phyloP scores from a whole-genome alignment of 1,139 yeast species.

The Kurtzmaniella quercitrusa region DNA sequence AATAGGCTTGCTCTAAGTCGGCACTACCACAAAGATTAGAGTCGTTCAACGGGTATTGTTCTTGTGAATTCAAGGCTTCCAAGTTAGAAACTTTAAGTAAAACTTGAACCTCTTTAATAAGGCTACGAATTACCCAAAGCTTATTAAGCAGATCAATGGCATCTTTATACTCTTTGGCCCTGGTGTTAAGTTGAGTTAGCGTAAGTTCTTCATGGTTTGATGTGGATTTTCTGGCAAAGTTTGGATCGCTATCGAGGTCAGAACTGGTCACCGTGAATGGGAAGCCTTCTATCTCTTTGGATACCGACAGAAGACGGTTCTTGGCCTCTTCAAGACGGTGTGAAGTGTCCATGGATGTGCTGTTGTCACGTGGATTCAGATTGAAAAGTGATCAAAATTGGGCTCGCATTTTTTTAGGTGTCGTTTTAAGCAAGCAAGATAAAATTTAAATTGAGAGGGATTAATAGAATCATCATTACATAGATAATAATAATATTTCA shows the following conservation, averaged over 20 bases:
- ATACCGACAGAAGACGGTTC: neutral
- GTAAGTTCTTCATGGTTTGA: conserved; percentile 1
- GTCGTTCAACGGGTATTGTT: conserved; percentile 1
- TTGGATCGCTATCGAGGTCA: conserved; percentile 8
- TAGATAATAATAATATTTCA: no score
- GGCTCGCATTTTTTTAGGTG: no score
- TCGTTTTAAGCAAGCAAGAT: neutral
- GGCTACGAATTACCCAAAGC: conserved; percentile 20
- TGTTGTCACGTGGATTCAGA: neutral
- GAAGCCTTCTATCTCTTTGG: neutral
- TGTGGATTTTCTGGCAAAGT: conserved; percentile 2
- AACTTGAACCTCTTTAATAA: conserved; percentile 19
- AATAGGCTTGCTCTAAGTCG: conserved; percentile 17
- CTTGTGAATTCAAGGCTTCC: neutral
- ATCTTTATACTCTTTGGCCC: conserved; percentile 13
- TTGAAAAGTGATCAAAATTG: neutral
- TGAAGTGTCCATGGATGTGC: conserved; percentile 3
- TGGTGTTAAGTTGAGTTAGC: conserved; percentile 19
- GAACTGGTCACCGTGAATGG: neutral
- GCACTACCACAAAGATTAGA: conserved; percentile 10
- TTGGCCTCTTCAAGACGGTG: conserved; percentile 2
- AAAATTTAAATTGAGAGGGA: neutral
- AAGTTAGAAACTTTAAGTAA: conserved; percentile 6
- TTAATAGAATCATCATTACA: no score
- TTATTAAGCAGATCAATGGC: conserved; percentile 18